These are phyloP conservation scores for Pseudoturritis turrita DNA, from an alignment of 345 rosid species.

Conservation along the genomic window DNA sequence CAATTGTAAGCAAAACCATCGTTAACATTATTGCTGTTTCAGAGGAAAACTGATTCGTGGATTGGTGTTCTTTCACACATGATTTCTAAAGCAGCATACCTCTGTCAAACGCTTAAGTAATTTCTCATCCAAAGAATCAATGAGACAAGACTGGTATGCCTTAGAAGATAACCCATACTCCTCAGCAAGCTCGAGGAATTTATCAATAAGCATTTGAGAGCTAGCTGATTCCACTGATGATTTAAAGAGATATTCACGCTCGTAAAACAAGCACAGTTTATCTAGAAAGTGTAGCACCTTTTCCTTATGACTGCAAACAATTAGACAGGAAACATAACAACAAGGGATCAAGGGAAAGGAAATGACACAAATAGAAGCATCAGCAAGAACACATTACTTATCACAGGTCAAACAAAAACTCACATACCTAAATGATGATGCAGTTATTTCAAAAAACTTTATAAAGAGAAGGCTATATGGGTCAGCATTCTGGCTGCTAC, in stretches of 20 bases:
- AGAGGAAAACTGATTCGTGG: neutral
- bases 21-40: constrained; percentile 1
- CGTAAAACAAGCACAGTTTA: constrained; percentile 65
- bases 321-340: constrained; percentile 20
- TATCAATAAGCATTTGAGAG: constrained; percentile 49
- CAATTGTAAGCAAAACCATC: constrained; percentile 13
- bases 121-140: constrained; percentile 43
- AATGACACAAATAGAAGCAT: constrained; percentile 3
- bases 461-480: constrained; percentile 54
- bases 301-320: constrained; percentile 65
- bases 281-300: constrained; percentile 70
- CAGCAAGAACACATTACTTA: constrained; percentile 8
- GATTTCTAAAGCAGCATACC: constrained; percentile 40
- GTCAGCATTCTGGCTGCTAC: constrained; percentile 46
- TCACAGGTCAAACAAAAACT: constrained; percentile 17
- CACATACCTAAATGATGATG: constrained; percentile 70
- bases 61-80: constrained; percentile 4
- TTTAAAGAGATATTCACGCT: constrained; percentile 48
- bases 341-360: neutral
- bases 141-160: constrained; percentile 48
- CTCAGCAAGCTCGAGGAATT: constrained; percentile 76
- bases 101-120: constrained; percentile 48
- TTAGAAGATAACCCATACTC: constrained; percentile 64
- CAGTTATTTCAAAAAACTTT: constrained; percentile 64
- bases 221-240: constrained; percentile 49